These are phyloP conservation scores for Pterulicium gracile DNA, from an alignment of 1,284 basidiomycete species.

Conservation along the genomic window DNA sequence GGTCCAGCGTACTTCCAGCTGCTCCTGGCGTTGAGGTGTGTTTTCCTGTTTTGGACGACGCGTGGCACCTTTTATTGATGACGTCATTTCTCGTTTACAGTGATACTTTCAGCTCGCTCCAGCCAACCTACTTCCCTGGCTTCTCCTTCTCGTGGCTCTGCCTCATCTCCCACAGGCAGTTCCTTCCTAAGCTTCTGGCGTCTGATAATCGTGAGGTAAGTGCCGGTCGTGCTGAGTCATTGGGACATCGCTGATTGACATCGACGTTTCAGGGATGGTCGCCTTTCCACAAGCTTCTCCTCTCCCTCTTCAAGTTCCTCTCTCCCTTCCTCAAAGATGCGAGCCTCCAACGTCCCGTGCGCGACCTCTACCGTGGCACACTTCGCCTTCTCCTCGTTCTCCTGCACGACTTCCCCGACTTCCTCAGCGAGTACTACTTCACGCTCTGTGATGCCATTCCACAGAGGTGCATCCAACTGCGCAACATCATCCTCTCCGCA, in stretches of 20 bases:
- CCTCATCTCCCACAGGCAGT: constrained; percentile 89
- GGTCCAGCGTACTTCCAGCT: constrained; percentile 85
- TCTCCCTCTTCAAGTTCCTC: constrained; percentile 92
- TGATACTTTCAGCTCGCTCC: constrained; percentile 92
- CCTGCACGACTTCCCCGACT: constrained; percentile 98
- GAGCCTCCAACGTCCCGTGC: constrained; percentile 74
- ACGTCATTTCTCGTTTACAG: constrained; percentile 28
- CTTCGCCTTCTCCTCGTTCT: constrained; percentile 88
- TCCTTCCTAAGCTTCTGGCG: constrained; percentile 92
- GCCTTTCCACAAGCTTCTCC: constrained; percentile 88
- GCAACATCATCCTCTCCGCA: constrained; percentile 93
- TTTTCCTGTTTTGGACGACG: constrained; percentile 2
- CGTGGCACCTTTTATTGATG: background rate
- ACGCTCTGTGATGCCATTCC: constrained; percentile 91
- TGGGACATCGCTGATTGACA: constrained; percentile 4
- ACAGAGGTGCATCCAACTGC: constrained; percentile 87
- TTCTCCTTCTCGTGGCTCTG: constrained; percentile 99
- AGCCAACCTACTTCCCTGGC: constrained; percentile 94
- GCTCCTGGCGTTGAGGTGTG: constrained; percentile 78
- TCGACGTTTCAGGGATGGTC: constrained; percentile 68
- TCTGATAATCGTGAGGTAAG: constrained; percentile 74
- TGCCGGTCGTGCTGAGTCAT: constrained; percentile 7
- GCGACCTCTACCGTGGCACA: constrained; percentile 89
- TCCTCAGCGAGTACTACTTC: constrained; percentile 95
- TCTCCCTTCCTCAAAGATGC: constrained; percentile 82